Base-by-base conservation (phyloP, 1,284 basidiomycete species). In the Trametes hirsuta region DNA sequence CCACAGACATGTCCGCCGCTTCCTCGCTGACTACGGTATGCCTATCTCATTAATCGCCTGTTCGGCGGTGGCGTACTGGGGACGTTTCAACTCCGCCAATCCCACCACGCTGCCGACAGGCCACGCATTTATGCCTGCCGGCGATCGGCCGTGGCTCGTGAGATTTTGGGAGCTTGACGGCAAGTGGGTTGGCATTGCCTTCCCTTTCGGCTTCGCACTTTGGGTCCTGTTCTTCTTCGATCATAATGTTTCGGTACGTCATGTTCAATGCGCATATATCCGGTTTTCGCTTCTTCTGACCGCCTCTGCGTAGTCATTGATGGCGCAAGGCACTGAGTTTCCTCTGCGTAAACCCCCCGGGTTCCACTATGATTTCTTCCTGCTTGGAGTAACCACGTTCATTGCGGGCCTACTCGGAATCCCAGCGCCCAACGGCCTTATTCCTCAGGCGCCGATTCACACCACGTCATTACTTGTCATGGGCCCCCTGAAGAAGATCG, bases 361-460 rank as follows among this genome's bases (percentile, higher is more conserved):
- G 0, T 98, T 98, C 72, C 95, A 98, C 69, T 95, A 86, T 66
- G 91, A 93, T 70, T 92, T 93, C 71, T 91, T 95, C 79, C 79
- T 95, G 4, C 85, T 99, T 14, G 97, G 96, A 3, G 81, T 97
- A 62, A 95, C 93, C 0, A 98, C 96, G 0, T 92, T 98, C 68
- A 85, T 98, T 49, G 90, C 95, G 4, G 96, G 95, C 0, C 78
- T 98, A 18, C 81, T 99, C 2, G 96, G 96, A 15, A 72, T 97
- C 3, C 95, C 96, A 0, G 95, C 96, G 0, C 96, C 96, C 0
- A 98, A 98, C 69, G 96, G 95, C 3, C 82, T 97, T 22, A 97
- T 99, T 49, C 96, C 96, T 0, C 97, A 98, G 76, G 96, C 97
- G 0, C 97, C 96, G 0, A 92, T 97, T 24, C 95, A 98, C 69